Evolutionary conservation across 768 basidiomycete species (phyloP), one percentile per base, ranked within the genome.

Genomic region (Leccinum olivaceopallidum): DNA sequence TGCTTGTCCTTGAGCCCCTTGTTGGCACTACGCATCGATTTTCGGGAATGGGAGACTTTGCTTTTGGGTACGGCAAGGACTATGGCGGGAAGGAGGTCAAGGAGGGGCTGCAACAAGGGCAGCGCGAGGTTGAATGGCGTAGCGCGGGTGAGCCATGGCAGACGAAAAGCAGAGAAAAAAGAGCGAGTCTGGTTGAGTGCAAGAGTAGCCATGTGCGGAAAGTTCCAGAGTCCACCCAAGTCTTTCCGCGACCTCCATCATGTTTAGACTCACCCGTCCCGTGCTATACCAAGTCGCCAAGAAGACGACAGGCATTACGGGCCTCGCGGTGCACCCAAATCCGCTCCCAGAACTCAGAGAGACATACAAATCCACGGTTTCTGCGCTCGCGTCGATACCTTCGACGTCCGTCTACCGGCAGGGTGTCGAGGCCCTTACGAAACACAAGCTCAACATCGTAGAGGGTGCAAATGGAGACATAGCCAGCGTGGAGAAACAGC

Each of bases 1-100:
- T 87, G 87, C 74, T 94, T 95, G 76, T 98, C 95, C 74, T 95
- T 93, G 68, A 97, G 77, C 1, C 95, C 94, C 75, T 98, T 98
- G 75, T 95, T 94, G 16, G 95, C 90, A 63, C 86, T 87, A 47
- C 95, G 83, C 94, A 96, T 96, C n/a, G 89, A 83, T 75, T 98
- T 98, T 55, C 92, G 82, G 22, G 93, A 94, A 76, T 98, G 95
- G 0, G 95, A 94, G 12, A 87, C 83, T 77, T 95, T 95, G 73
- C 89, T 90, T 78, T 98, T 98, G 26, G 96, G 96, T 2, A 96
- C 96, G 26, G 95, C 94, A 48, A 94, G 84, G 20, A 98, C 78
- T 73, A 95, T 86, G 1, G 94, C 83, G 13, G 95, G 95, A 62
- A 98, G 82, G 49, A 97, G 83, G 63, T 95, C 92, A 44, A 80